phyloP scores from a whole-genome alignment of 73 alveolate genomes.

The Paramecium pentaurelia region DNA sequence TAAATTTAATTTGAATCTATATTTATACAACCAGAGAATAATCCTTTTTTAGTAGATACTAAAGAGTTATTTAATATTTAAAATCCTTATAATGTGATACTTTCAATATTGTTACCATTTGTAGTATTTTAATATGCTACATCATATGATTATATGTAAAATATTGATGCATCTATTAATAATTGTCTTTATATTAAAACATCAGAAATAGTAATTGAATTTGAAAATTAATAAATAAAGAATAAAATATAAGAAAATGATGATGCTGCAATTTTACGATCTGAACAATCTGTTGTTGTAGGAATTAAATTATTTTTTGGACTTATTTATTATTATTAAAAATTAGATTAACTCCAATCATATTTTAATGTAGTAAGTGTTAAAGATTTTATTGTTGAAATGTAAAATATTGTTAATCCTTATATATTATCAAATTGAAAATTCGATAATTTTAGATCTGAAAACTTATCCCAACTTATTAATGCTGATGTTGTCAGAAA shows the following conservation, averaged over 20 bases:
- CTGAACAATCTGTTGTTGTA: background rate
- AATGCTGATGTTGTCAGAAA: background rate
- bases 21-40: background rate
- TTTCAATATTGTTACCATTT: background rate
- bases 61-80: background rate
- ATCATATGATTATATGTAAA: background rate
- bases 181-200: background rate
- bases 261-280: background rate
- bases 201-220: background rate
- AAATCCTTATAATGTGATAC: background rate
- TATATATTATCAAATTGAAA: background rate
- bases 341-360: slow-evolving; percentile 11
- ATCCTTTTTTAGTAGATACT: background rate
- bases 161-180: background rate
- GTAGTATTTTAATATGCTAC: background rate
- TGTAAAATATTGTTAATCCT: background rate
- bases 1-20: background rate
- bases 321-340: too few species aligned
- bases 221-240: background rate
- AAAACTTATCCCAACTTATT: background rate
- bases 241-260: background rate
- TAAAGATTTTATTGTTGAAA: background rate
- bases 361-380: background rate
- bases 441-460: background rate
- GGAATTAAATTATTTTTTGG: slow-evolving; percentile 4